Evolutionary conservation across 108 stramenopile species (phyloP), one percentile per base, ranked within the genome.

Genomic region (Fistulifera solaris): DNA sequence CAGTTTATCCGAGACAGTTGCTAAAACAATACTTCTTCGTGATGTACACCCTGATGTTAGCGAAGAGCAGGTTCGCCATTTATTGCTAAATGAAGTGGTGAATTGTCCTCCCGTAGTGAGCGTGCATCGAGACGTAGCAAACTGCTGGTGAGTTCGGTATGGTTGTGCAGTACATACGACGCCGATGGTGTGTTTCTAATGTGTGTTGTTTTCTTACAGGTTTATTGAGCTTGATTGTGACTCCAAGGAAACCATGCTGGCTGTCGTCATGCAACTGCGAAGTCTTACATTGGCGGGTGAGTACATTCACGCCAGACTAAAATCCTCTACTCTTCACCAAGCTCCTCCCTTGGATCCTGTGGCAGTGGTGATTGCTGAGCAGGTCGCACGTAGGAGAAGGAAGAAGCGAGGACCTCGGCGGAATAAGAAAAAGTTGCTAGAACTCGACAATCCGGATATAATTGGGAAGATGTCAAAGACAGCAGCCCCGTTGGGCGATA

Each of bases 281-380:
- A 21, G 50, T 23, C 61, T 64, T 43, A 68, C 47, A 18, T 59
- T 71, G 44, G 65, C 57, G n/a, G 73, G 71, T 4, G 71, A 80
- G 39, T 60, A 71, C 2, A 60, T 80, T 41, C 65, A 72, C 60
- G 78, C 72, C 1, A 62, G 78, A 18, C 64, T 75, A 18, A 80
- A 76, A 52, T 35, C 31, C 31, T 35, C 31, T 8, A 35, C 31
- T 35, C 31, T 35, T 35, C 31, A 35, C 8, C 31, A 35, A 35
- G 31, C 31, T 35, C 31, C 31, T 3, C 8, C 31, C 6, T 35
- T 35, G 31, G 31, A 35, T 8, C 31, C 31, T 35, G 31, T 35
- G 8, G 31, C 31, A 35, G 31, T 35, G 3, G 31, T 35, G 31
- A 3, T 35, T 35, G 31, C 31, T 6, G 31, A 35, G 31, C 31